These are phyloP conservation scores for Cryptomeria japonica DNA, from an alignment of 75 land plant genomes.

Conservation along the genomic window DNA sequence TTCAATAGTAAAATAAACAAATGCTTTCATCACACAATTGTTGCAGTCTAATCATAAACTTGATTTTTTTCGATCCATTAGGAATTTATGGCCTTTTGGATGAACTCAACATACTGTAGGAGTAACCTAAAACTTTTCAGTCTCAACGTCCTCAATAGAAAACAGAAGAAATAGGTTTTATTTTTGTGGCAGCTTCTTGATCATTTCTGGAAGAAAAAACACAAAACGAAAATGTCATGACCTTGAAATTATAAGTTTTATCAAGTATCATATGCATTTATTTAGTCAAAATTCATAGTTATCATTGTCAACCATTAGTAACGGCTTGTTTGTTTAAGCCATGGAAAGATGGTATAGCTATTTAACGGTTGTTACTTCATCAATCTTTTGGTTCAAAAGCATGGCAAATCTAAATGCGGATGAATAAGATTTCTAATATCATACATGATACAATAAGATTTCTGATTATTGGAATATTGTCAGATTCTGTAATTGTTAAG, in stretches of 20 bases:
- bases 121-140: background rate
- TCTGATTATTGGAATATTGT: too few species aligned
- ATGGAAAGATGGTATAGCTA: background rate
- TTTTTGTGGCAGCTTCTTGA: background rate
- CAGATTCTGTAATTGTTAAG: too few species aligned
- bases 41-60: background rate
- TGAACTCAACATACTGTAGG: background rate
- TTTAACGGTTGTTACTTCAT: background rate
- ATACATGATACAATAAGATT: background rate
- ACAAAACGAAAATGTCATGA: background rate
- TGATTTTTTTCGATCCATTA: background rate
- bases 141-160: background rate
- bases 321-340: background rate
- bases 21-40: background rate
- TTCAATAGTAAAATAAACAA: background rate
- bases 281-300: too few species aligned
- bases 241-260: too few species aligned
- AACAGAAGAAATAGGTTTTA: background rate
- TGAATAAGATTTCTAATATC: background rate
- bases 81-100: background rate
- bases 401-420: background rate
- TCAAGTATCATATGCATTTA: too few species aligned
- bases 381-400: background rate
- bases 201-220: background rate
- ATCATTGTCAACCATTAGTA: background rate